Evolutionary conservation across 331 rosid species (phyloP), one percentile per base, ranked within the genome.

Genomic region (Acacia concinna): DNA sequence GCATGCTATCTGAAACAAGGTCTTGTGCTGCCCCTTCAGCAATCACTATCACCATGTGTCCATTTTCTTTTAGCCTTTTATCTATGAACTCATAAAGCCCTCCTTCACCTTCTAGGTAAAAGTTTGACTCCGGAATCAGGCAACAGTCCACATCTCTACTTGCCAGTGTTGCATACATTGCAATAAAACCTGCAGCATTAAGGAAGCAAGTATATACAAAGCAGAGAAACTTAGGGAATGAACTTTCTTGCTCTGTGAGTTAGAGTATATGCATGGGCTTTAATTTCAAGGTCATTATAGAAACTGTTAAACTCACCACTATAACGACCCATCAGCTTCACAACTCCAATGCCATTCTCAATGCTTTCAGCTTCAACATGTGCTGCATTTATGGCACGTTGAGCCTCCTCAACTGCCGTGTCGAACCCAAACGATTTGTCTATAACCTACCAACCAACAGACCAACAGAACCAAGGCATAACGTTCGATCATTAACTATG

Each of bases 1-100:
- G 90, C 59, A 72, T 79, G 75, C 87, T 87, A 84, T 84, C 93
- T 5, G 93, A 81, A 72, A 91, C 81, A 81, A 93, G 91, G 37
- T 93, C 97, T 86, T 89, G 97, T 44, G 94, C 97, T 1, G 97
- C 97, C 38, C 97, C 97, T 86, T 93, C 97, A 66, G 97, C 97
- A 59, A 93, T 89, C 78, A 93, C 97, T 60, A 93, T 84, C 78
- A 93, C 94, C 90, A 89, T 86, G 88, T 93, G 97, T n/a, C 97
- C 96, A 41, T 78, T 89, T 84, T 93, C 97, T 71, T 68, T 86
- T 32, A 93, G 93, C 54, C 91, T 84, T 80, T 76, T 88, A 76
- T 93, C 91, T 57, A 93, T 79, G 65, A 52, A 89, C 75, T 93
- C 93, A 73, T 52, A 85, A 64, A 93, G 97, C 74, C 97, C 97